Percentiles rank a stretch among this genome's conserved stretches.
These are phyloP conservation scores for Talaromyces thailandensis DNA, from an alignment of 495 filamentous ascomycete species.

Conservation along the genomic window DNA sequence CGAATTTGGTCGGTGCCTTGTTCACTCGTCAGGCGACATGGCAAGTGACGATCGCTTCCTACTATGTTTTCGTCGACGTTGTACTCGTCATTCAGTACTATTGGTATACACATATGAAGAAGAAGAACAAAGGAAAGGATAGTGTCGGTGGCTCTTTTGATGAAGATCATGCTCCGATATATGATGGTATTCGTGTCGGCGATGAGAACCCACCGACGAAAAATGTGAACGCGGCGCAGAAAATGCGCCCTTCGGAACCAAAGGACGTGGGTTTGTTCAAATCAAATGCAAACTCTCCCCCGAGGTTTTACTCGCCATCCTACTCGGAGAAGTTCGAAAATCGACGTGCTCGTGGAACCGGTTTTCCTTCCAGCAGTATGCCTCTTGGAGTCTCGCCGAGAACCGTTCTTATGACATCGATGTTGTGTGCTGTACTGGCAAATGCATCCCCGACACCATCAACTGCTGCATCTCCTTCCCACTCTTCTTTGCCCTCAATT, in stretches of 20 bases:
- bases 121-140: conserved; percentile 20
- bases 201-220: conserved; percentile 4
- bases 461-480: conserved; percentile 7
- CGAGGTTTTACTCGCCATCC: conserved; percentile 17
- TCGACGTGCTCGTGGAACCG: background rate
- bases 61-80: conserved; percentile 62
- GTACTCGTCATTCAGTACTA: conserved; percentile 55
- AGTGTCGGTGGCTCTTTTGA: background rate
- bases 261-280: conserved; percentile 26
- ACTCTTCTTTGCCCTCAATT: conserved; percentile 19
- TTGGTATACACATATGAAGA: conserved; percentile 55
- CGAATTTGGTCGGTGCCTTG: conserved; percentile 57
- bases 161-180: background rate
- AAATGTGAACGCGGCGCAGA: conserved; percentile 2
- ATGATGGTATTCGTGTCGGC: conserved; percentile 8
- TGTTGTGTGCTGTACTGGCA: conserved; percentile 36
- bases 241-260: conserved; percentile 12
- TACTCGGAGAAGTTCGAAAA: conserved; percentile 20
- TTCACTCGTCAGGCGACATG: conserved; percentile 60
- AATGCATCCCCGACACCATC: conserved; percentile 32
- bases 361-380: conserved; percentile 18
- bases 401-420: conserved; percentile 35
- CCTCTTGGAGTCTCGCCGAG: conserved; percentile 28
- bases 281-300: conserved; percentile 11
- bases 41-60: conserved; percentile 59